Percentiles rank a stretch among this genome's conserved stretches.
Evolutionary conservation across 495 filamentous ascomycete species (phyloP).

Genomic region (Xylaria curta): DNA sequence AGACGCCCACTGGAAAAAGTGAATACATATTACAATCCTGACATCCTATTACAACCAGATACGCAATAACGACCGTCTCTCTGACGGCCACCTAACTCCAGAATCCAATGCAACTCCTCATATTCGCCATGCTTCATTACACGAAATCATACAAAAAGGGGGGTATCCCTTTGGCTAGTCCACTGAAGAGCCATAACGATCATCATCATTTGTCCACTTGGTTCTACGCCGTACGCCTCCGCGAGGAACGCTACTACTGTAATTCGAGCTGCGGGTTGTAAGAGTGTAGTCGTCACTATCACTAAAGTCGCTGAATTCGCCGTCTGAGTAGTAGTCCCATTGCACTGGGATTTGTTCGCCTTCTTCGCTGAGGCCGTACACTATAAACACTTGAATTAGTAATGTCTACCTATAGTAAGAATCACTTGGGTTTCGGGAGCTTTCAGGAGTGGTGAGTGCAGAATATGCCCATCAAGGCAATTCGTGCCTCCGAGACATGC

Average conservation of each 20-base stretch:
- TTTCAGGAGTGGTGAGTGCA: too few relatives aligned
- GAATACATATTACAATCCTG: slow-evolving; percentile 12
- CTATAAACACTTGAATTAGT: not conserved
- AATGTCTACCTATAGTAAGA: too few relatives aligned
- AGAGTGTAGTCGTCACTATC: slow-evolving; percentile 28
- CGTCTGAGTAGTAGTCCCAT: slow-evolving; percentile 62
- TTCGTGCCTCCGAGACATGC: too few relatives aligned
- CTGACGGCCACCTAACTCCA: slow-evolving; percentile 17
- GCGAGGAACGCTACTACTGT: slow-evolving; percentile 8
- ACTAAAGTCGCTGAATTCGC: slow-evolving; percentile 45
- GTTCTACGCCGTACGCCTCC: slow-evolving; percentile 8
- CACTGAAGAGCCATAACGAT: slow-evolving; percentile 2
- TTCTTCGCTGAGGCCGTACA: slow-evolving; percentile 54
- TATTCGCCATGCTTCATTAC: slow-evolving; percentile 6
- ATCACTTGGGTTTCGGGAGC: too few relatives aligned
- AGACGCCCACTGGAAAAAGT: not conserved
- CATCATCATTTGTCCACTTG: not conserved
- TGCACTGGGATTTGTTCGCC: slow-evolving; percentile 59
- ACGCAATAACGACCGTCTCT: not conserved
- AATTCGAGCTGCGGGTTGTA: not conserved
- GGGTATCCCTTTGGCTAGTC: not conserved
- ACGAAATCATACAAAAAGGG: slow-evolving; percentile 9
- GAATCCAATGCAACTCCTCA: slow-evolving; percentile 10
- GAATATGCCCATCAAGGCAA: too few relatives aligned
- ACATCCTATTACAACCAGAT: slow-evolving; percentile 2